Conservation (phyloP, 257 asterid species). For the Fraxinus pennsylvanica region DNA sequence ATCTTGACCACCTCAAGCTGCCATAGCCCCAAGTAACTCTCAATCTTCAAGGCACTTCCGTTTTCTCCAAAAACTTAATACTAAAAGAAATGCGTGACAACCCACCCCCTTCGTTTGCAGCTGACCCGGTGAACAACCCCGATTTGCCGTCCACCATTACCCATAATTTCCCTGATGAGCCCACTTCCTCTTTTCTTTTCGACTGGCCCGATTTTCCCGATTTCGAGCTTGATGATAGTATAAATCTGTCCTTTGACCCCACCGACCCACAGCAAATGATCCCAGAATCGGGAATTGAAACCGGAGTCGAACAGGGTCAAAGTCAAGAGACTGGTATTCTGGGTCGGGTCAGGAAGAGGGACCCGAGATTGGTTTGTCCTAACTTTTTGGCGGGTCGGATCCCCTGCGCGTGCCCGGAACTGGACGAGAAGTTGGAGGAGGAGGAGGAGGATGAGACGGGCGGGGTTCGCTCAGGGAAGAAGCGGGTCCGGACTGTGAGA, state of each 20-base stretch:
- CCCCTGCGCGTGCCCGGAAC: constrained; percentile 92
- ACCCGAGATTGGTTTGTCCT: constrained; percentile 79
- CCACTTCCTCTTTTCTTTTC: constrained; percentile 26
- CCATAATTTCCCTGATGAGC: constrained; percentile 10
- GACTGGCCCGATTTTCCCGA: constrained; percentile 47
- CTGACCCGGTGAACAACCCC: not conserved
- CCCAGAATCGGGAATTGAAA: not conserved
- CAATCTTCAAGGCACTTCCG: not conserved
- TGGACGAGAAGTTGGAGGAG: constrained; percentile 61
- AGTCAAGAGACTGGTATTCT: constrained; percentile 26
- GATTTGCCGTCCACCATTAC: constrained; percentile 13
- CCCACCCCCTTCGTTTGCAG: not conserved
- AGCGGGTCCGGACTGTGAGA: constrained; percentile 59
- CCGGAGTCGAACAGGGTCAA: not conserved
- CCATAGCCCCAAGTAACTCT: not conserved
- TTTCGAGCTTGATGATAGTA: constrained; percentile 30
- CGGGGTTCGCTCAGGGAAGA: constrained; percentile 53
- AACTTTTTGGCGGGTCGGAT: constrained; percentile 80
- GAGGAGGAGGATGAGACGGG: constrained; percentile 33
- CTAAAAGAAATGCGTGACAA: constrained; percentile 18
- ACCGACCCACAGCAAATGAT: not conserved
- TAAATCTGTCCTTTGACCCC: not conserved
- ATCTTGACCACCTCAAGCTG: not conserved
- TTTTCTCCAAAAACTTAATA: not conserved
- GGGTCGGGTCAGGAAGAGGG: constrained; percentile 70